These are phyloP conservation scores for Teratosphaeria destructans DNA, from an alignment of 2,329 filamentous ascomycete genomes.

Conservation along the genomic window DNA sequence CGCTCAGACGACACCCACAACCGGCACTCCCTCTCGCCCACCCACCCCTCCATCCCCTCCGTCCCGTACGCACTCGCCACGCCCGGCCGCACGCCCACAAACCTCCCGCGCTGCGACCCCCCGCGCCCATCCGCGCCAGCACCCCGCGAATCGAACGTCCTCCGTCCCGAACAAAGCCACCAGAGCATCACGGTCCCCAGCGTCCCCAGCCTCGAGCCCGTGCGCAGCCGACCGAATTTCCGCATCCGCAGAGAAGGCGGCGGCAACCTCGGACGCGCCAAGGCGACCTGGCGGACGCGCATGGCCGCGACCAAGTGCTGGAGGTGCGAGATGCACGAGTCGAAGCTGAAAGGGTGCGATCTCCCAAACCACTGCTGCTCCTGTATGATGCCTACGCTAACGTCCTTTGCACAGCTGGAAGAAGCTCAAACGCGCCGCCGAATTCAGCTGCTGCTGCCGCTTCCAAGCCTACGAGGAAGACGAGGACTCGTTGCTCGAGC, in stretches of 20 bases:
- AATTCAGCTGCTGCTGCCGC: conserved; percentile 20
- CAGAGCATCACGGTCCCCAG: background rate
- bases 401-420: background rate
- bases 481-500: conserved; percentile 1
- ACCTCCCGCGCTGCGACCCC: background rate
- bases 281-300: conserved; percentile 18
- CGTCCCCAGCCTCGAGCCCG: background rate
- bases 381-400: background rate
- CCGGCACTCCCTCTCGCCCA: background rate
- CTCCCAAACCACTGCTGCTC: no score
- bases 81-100: background rate
- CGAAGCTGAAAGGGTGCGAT: conserved; percentile 4
- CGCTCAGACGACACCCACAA: background rate
- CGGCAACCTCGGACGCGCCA: conserved; percentile 8
- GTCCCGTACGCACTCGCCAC: background rate
- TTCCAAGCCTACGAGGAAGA: conserved; percentile 11
- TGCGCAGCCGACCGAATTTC: background rate
- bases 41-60: background rate
- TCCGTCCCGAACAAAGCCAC: background rate
- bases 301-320: conserved; percentile 19
- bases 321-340: conserved; percentile 14
- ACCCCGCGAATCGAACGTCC: background rate
- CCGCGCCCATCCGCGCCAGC: background rate
- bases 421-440: conserved; percentile 7
- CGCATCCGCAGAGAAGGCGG: conserved; percentile 1